Evolutionary conservation across 2,329 filamentous ascomycete genomes (phyloP).

Genomic region (Colletotrichum falcatum): DNA sequence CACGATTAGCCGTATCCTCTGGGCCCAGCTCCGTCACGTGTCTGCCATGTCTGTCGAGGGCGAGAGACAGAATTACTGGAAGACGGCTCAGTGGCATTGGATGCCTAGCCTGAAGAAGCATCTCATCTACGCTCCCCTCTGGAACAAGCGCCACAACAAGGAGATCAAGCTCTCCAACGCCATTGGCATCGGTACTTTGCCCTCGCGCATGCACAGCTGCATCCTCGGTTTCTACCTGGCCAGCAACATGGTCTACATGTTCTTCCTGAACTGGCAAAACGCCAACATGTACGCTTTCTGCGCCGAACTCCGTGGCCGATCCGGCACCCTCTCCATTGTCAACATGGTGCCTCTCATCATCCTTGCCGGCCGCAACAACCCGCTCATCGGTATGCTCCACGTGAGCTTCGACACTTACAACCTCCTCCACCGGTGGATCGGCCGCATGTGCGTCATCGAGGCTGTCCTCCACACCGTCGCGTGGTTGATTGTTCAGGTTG

Average conservation of each 20-base stretch:
- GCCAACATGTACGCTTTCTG: conserved; percentile 72
- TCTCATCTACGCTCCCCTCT: conserved; percentile 72
- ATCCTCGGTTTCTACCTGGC: conserved; percentile 68
- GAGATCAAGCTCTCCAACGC: conserved; percentile 73
- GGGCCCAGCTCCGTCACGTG: conserved; percentile 69
- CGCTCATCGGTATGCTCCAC: conserved; percentile 82
- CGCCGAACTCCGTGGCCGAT: conserved; percentile 87
- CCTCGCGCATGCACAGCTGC: conserved; percentile 71
- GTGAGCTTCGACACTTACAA: conserved; percentile 99
- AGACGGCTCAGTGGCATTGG: conserved; percentile 66
- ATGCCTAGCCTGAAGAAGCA: conserved; percentile 73
- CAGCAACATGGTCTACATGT: conserved; percentile 73
- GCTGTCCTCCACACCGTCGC: conserved; percentile 75
- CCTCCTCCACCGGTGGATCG: conserved; percentile 77
- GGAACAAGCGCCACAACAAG: conserved; percentile 74
- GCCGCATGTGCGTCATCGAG: conserved; percentile 78
- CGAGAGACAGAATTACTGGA: conserved; percentile 70
- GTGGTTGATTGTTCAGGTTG: conserved; percentile 80
- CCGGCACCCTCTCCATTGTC: conserved; percentile 82
- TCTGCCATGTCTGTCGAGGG: conserved; percentile 66
- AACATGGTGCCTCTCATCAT: conserved; percentile 95
- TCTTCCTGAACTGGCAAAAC: conserved; percentile 69
- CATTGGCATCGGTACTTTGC: conserved; percentile 71
- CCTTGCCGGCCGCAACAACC: conserved; percentile 93
- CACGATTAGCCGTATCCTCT: conserved; percentile 65